A percentile compares a stretch with the other conserved stretches of the same genome.
Evolutionary conservation across 495 filamentous ascomycete species (phyloP).

Genomic region (Aspergillus bridgeri): DNA sequence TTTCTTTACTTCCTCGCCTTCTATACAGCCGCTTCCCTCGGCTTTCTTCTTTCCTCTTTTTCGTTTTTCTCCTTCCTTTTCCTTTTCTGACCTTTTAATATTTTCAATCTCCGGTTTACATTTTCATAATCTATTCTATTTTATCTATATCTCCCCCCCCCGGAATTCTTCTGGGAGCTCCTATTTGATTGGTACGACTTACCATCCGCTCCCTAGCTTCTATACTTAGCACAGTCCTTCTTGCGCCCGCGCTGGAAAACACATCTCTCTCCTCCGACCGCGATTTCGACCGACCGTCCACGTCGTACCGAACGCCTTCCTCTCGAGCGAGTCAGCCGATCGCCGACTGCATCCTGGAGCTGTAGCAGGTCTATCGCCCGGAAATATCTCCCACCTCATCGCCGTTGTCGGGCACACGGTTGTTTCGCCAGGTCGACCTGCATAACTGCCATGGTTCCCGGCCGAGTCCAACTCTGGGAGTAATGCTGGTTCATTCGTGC

Average conservation of each 20-base stretch:
- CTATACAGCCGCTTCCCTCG: too few relatives aligned
- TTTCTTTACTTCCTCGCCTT: constrained; percentile 1
- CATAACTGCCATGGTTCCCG: constrained; percentile 15
- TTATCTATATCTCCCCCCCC: constrained; percentile 17
- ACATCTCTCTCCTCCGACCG: neutral
- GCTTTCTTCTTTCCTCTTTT: neutral
- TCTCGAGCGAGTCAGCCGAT: constrained; percentile 5
- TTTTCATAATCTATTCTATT: constrained; percentile 9
- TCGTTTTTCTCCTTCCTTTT: constrained; percentile 19
- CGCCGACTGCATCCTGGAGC: constrained; percentile 31
- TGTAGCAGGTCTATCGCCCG: constrained; percentile 35
- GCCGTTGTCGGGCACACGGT: constrained; percentile 39
- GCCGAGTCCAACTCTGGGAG: constrained; percentile 23
- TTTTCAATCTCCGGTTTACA: neutral
- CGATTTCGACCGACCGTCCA: constrained; percentile 2
- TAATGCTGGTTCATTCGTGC: constrained; percentile 39
- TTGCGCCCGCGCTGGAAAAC: neutral
- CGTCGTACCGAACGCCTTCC: constrained; percentile 4
- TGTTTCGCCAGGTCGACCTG: constrained; percentile 10
- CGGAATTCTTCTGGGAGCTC: constrained; percentile 2
- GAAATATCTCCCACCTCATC: constrained; percentile 11
- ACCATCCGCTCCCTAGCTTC: constrained; percentile 9
- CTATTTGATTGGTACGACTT: constrained; percentile 11
- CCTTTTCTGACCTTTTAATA: neutral
- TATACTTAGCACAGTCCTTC: constrained; percentile 18